phyloP scores from a whole-genome alignment of 768 basidiomycete species.

The Phallus indusiatus region DNA sequence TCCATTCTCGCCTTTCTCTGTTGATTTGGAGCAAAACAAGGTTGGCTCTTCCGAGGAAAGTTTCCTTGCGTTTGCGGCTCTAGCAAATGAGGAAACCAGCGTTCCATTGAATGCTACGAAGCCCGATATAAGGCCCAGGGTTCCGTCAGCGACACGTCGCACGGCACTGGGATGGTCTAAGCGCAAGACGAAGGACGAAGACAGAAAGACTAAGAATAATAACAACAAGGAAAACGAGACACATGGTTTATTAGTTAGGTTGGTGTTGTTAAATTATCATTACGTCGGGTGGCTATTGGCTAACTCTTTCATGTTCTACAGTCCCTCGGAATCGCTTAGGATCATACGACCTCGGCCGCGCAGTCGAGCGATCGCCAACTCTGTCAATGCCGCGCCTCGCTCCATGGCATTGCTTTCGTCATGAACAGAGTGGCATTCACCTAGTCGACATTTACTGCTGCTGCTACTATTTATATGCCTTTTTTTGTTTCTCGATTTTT shows the following conservation, averaged over 20 bases:
- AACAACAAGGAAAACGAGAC: constrained; percentile 41
- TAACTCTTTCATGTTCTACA: constrained; percentile 10
- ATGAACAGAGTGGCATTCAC: background rate
- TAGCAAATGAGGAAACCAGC: background rate
- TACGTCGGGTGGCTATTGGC: background rate
- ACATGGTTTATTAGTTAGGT: constrained; percentile 44
- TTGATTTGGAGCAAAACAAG: constrained; percentile 29
- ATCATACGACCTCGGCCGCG: constrained; percentile 38
- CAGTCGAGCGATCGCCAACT: constrained; percentile 27
- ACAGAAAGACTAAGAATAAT: constrained; percentile 24
- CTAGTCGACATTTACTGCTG: no score
- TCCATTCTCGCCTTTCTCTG: constrained; percentile 31
- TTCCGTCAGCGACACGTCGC: constrained; percentile 47
- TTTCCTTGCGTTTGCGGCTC: constrained; percentile 20
- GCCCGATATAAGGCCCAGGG: constrained; percentile 36
- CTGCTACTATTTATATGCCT: background rate
- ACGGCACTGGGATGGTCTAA: constrained; percentile 56
- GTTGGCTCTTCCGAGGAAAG: constrained; percentile 17
- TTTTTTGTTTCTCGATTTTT: background rate
- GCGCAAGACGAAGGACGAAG: constrained; percentile 29
- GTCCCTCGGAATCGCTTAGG: constrained; percentile 32
- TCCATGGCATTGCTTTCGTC: background rate
- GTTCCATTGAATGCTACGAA: background rate
- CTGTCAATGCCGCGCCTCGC: background rate
- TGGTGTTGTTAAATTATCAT: constrained; percentile 21